Evolutionary conservation across 129 eudicot species (phyloP), one percentile per base, ranked within the genome.

Genomic region (Tagetes erecta): DNA sequence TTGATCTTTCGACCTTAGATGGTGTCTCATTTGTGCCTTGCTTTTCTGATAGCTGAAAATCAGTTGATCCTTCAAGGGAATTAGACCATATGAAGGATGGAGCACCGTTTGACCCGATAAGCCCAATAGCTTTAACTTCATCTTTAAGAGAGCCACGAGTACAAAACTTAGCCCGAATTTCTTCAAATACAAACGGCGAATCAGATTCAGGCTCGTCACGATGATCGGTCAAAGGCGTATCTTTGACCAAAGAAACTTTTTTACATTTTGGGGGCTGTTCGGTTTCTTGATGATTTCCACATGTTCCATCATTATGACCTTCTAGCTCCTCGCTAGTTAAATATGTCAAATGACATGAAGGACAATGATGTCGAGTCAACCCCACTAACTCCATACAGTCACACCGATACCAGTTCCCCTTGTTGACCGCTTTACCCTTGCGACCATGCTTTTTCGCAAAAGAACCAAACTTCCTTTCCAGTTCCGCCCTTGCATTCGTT

Each of bases 311-410:
- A 40, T 56, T 80, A 78, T 89, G 96, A 31, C 81, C 73, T 33
- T 82, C 84, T 33, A 89, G 68, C 71, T 91, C 95, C 74, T 87
- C 89, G 27, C 2, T 49, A n/a, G 82, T 80, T 13, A 47, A 58
- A 81, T 87, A 91, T 3, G 86, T 91, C 58, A 51, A 78, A 67
- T 95, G 99, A 76, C 99, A 95, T 20, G 85, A 69, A 20, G 65
- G 11, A 81, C 99, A 95, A 76, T 95, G 99, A 63, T 63, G 81
- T 75, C 86, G 82, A 68, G 87, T 83, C 10, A 83, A 73, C 84
- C 91, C 87, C 68, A 80, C 59, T 11, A 85, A 88, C 79, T 95
- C 97, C 69, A 95, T 82, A 81, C 97, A 95, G 59, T 85, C 82
- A 69, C 97, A 95, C 68, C 97, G 76, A 58, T 55, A 76, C 86